Base-by-base conservation (phyloP, 139 green algal genomes). In the Chlamydomonas eustigma region DNA sequence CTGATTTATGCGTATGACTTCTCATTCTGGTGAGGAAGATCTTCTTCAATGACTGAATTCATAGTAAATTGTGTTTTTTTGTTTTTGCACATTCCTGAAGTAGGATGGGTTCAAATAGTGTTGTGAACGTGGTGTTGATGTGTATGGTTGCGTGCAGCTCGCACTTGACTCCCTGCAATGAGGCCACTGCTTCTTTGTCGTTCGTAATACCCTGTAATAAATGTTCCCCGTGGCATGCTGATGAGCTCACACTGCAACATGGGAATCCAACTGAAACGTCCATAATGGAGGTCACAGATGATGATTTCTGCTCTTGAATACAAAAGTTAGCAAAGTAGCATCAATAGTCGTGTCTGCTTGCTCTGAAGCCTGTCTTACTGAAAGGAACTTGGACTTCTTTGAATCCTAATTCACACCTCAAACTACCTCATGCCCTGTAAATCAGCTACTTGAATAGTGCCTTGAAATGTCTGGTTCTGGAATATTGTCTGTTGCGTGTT, bases 1-100 rank as follows among this genome's bases (percentile, higher is more conserved):
- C 31, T 72, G 8, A 37, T 72, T 34, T 72, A 72, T 34, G 8
- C 8, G 3, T 72, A 72, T 34, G 31, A 72, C 28, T 33, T 72
- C 28, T 6, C 24, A 12, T 72, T 44, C 65, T 72, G 68, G 68
- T 74, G 24, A 30, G 68, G 3, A 6, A 25, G n/a, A 4, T 37
- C 64, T 6, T 39, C 44, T 25, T 34, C 28, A 12, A 5, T 6
- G 30, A 32, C 8, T 3, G 6, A 8, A 8, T 3, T 22, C 44
- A 58, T 34, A 72, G 64, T 22, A 6, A 25, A 72, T 3, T 39
- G 6, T 72, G 64, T 37, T 32, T 18, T 58, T 12, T 28, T 58
- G 44, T 18, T 18, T 18, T 58, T 58, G 44, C 12, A 58, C 44
- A 12, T 12, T 12, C 44, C 44, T 58, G 12, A 12, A 18, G 44